Evolutionary conservation across 1,284 basidiomycete genomes (phyloP), one percentile per base, ranked within the genome.

Genomic region (Anthracocystis setariae): DNA sequence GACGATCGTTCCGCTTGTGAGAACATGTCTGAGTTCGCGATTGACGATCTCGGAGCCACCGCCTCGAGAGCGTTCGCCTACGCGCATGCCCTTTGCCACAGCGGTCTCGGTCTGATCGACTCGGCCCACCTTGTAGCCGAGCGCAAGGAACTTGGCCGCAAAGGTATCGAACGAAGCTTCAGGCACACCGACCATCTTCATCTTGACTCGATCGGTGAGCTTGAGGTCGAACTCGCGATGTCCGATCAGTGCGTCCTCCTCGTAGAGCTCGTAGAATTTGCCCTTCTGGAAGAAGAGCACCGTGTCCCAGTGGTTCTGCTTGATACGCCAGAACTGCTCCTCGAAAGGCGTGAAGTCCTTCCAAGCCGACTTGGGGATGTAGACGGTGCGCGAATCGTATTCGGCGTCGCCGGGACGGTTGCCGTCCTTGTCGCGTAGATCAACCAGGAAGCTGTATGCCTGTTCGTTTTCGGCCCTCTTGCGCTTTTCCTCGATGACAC

Each of bases 21-120:
- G 91, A 37, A 99, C 93, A 85, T 95, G 94, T 80, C 92, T 91
- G 42, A 99, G 87, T 80, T 95, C 95, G 59, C 95, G 78, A 46
- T 79, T 77, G 46, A 83, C 81, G 52, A 82, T 84, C 51, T 83
- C 86, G 59, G 87, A 87, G 38, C 76, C 77, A 25, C 74, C 78
- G 38, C 77, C 79, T 32, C 87, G 86, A 29, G 85, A 84, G 37
- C 84, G 85, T 71, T 74, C 84, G 82, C 74, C 86, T 85, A 72
- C 87, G 75, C 84, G 84, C 85, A 88, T 87, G 70, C 87, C 87
- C 69, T 86, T 76, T 70, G 87, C 88, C 15, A 89, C 85, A 2
- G 92, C 94, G 0, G 96, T 99, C 85, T 99, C 96, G 2, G 90
- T 90, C 84, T 99, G 96, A 80, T 98, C 95, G 10, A 98, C 96